Evolutionary conservation across 2,329 filamentous ascomycete species (phyloP), one percentile per base, ranked within the genome.

Genomic region (Furcasterigmium sp.): DNA sequence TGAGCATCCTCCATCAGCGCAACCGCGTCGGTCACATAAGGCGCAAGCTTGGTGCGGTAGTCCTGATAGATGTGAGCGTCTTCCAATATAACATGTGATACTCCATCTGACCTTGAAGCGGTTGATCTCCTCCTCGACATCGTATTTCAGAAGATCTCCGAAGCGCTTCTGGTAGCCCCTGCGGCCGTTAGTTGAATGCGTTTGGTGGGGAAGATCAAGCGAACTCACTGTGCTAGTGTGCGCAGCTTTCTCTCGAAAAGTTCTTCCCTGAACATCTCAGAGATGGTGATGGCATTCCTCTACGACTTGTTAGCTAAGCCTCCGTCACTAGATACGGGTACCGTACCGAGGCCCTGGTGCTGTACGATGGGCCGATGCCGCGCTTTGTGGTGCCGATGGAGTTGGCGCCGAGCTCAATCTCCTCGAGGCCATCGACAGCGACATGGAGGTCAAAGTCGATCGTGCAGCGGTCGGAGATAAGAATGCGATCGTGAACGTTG

Each of bases 381-480:
- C 28, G 39, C 28, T n/a, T 34, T 13, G 29, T 41, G 39, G 39
- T 41, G 17, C 39, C 39, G 10, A 41, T 41, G 29, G 39, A 41
- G 28, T 41, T 34, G 39, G 28, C 58, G 20, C 72, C 69, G 21
- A 78, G 62, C 53, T 75, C 71, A 11, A 56, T 56, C 60, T 82
- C 80, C 60, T 87, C 82, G 8, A 87, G 70, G 4, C 84, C 84
- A 53, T 88, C 85, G 13, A 86, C 82, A 47, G 78, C 68, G 45
- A 76, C 72, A 60, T 86, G 82, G 28, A 87, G 63, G 55, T 84
- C 76, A 46, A 86, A 74, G 56, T 82, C 72, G 46, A 86, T 69
- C 56, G 85, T 78, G 50, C 74, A 75, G 39, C 82, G 68, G 58
- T 84, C 80, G 47, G 72, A 78, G 56, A 87, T 76, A 56, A 79